Conservation (phyloP, 2,329 filamentous ascomycete genomes). For the Gliomastix tumulicola region DNA sequence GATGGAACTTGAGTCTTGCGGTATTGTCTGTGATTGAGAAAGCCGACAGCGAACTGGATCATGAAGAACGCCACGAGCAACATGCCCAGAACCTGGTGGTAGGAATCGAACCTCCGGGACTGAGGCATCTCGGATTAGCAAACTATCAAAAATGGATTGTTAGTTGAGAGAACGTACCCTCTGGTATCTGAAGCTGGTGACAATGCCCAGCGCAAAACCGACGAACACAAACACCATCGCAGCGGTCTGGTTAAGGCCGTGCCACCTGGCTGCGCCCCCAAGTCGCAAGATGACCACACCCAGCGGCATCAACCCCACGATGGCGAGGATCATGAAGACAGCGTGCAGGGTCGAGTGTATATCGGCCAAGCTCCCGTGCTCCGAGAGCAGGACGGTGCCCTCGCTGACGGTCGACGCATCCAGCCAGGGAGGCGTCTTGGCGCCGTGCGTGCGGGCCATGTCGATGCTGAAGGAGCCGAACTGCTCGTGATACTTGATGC, state of each 20-base stretch:
- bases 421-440: conserved; percentile 31
- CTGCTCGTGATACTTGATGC: conserved; percentile 42
- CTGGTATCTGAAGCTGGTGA: conserved; percentile 44
- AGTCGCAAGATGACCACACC: conserved; percentile 47
- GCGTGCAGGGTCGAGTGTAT: conserved; percentile 33
- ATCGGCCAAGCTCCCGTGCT: conserved; percentile 3
- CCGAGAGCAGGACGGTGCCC: conserved; percentile 22
- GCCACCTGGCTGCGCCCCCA: conserved; percentile 44
- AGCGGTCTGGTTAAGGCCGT: conserved; percentile 44
- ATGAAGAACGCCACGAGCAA: conserved; percentile 44
- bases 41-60: conserved; percentile 45
- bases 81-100: conserved; percentile 54
- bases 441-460: conserved; percentile 41
- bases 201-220: conserved; percentile 46
- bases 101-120: conserved; percentile 43
- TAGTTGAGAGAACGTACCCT: conserved; percentile 35
- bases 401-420: conserved; percentile 21
- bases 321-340: conserved; percentile 46
- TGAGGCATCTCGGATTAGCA: conserved; percentile 12
- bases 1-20: conserved; percentile 41
- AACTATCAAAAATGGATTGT: background rate
- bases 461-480: conserved; percentile 51
- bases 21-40: conserved; percentile 47
- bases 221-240: conserved; percentile 39
- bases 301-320: conserved; percentile 48